Evolutionary conservation across 805 yeast genomes (phyloP), one percentile per base, ranked within the genome.

Genomic region (Yamadazyma tumulicola): DNA sequence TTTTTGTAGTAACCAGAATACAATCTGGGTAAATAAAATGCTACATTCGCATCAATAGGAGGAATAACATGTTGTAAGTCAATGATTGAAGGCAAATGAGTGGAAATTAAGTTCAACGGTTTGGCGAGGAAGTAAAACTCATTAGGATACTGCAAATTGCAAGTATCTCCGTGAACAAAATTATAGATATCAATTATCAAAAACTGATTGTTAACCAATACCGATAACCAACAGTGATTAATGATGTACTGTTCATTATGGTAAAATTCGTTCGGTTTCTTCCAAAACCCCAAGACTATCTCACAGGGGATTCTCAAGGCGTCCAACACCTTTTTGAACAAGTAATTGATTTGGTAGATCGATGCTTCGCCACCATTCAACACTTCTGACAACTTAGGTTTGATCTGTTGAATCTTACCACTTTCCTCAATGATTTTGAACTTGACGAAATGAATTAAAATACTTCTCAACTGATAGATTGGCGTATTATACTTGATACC

Each of bases 211-310:
- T 85, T 81, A 11, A 88, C 59, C 22, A 82, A 55, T 1, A 88
- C 79, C 1, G 95, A 78, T 36, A 87, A 71, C 98, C 98, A 93
- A 36, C 85, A 77, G 58, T 93, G 98, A 49, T 88, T 86, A 23
- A 79, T 43, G 69, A 73, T 69, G 29, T 70, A 68, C 28, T 77
- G 69, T 39, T 68, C 72, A 39, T 64, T 63, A 39, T 67, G 75
- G 41, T 73, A 72, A 31, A 69, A 62, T 35, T 72, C 79, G 42
- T 79, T 79, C 6, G 96, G 95, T 17, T 79, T 75, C 52, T 89
- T 86, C 61, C 89, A 71, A 50, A 84, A 85, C 4, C 98, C 98
- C 17, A 79, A 63, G 2, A 93, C 78, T 1, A 87, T 69, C 41
- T 85, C 93, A 44, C 87, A 76, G 6, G 81, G 79, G 24, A 93